These are phyloP conservation scores for Paraglomus brasilianum DNA, from an alignment of 192 early-diverging fungal species.

Conservation along the genomic window DNA sequence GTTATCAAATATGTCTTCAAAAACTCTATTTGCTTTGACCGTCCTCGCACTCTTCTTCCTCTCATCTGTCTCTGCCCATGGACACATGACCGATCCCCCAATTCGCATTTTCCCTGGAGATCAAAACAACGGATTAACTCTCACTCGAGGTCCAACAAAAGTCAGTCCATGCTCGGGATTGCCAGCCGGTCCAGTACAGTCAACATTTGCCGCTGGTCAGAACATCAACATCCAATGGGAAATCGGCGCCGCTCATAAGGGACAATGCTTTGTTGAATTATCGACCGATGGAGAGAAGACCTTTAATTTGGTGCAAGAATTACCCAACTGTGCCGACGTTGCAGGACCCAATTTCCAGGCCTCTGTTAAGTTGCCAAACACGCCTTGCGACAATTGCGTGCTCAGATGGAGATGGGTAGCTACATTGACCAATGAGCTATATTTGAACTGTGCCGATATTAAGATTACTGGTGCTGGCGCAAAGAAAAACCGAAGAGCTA, in stretches of 20 bases:
- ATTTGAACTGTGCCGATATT: slow-evolving; percentile 29
- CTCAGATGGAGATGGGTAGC: slow-evolving; percentile 21
- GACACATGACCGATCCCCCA: slow-evolving; percentile 5
- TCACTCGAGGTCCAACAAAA: slow-evolving; percentile 20
- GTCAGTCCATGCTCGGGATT: slow-evolving; percentile 1
- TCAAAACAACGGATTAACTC: not conserved
- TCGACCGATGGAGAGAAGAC: not conserved
- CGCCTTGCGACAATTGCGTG: not conserved
- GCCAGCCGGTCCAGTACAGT: not conserved
- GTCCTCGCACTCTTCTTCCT: not conserved
- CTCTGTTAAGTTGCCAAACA: not conserved
- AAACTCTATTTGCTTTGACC: not conserved
- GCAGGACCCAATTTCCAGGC: not conserved
- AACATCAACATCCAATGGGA: slow-evolving; percentile 16
- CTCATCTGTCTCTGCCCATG: slow-evolving; percentile 4
- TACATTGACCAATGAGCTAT: slow-evolving; percentile 15
- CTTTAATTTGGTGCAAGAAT: not conserved
- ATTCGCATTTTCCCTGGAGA: slow-evolving; percentile 8
- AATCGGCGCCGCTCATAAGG: slow-evolving; percentile 21
- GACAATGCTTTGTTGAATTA: slow-evolving; percentile 20
- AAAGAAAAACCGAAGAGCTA: not conserved
- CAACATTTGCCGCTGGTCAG: not conserved
- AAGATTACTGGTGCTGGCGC: not conserved
- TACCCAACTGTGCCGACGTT: slow-evolving; percentile 17
- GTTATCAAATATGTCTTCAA: too few species aligned